Evolutionary conservation across 1,284 basidiomycete genomes (phyloP).

Genomic region (Mrakiaceae sp.): DNA sequence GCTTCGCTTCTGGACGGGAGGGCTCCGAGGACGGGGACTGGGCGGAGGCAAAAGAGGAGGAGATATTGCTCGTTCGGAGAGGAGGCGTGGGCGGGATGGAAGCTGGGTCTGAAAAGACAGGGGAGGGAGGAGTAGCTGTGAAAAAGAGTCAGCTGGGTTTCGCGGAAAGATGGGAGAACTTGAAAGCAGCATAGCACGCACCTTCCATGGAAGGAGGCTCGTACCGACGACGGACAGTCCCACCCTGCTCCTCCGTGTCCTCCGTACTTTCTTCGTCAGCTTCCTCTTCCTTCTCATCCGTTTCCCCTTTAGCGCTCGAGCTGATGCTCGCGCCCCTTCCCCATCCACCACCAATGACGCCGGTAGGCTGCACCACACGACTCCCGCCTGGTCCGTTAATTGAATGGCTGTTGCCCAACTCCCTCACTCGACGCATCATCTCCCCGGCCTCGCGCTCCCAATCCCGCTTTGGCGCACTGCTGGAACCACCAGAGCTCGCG

Average conservation of each 20-base stretch:
- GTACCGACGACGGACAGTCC: neutral
- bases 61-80: neutral
- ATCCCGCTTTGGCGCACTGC: conserved; percentile 1
- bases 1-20: neutral
- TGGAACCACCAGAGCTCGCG: neutral
- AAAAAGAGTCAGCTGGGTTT: neutral
- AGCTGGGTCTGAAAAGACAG: too few species aligned
- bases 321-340: conserved; percentile 5
- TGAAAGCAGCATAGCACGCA: too few species aligned
- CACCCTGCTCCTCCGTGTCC: neutral
- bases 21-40: neutral
- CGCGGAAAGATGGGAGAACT: neutral
- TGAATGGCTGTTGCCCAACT: conserved; percentile 1
- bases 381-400: too few species aligned
- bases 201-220: neutral
- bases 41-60: neutral
- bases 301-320: conserved; percentile 1
- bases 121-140: conserved; percentile 1
- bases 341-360: neutral
- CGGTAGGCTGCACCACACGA: neutral
- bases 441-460: conserved; percentile 15
- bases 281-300: neutral
- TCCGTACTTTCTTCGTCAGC: conserved; percentile 1
- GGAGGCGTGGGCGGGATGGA: conserved; percentile 7
- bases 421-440: conserved; percentile 11